Evolutionary conservation across 1,284 basidiomycete genomes (phyloP), one percentile per base, ranked within the genome.

Genomic region (Ganoderma leucocontextum): DNA sequence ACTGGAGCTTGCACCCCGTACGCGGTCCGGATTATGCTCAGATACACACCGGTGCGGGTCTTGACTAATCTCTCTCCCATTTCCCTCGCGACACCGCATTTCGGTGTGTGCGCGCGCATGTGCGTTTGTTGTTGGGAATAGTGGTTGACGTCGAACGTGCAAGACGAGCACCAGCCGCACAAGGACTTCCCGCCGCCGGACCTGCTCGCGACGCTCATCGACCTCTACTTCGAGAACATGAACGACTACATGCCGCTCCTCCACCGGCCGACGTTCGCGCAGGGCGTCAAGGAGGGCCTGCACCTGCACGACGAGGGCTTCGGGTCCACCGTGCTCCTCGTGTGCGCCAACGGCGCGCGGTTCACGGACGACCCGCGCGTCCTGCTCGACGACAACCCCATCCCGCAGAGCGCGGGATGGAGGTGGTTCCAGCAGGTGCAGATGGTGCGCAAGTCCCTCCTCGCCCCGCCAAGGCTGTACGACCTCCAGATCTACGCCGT

Each of bases 181-280:
- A 79, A 80, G 67, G 71, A 74, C 22, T 93, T 90, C 72, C 92
- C 92, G 0, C 85, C 87, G 0, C 75, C 82, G 0, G 92, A 94
- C 67, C 82, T 97, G 9, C 84, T 91, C 15, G 72, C 76, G 1
- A 75, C 75, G 0, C 86, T 97, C 36, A 83, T 95, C 71, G 86
- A 91, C 33, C 81, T 88, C 9, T 96, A 91, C 77, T 97, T 96
- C 75, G 72, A 74, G 0, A 76, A 87, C 60, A 78, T 88, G 72
- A 94, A 95, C 76, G 74, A 79, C 2, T 85, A 89, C 72, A 80
- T 88, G 38, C 93, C 94, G 4, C 81, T 96, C n/a, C 81, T 97
- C 3, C 95, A 97, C 76, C 87, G 89, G 0, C 89, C 89, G 2
- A 90, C 89, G 33, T 95, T 97, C 73, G 87, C 93, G 69, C 80